These are phyloP conservation scores for Pyricularia grisea DNA, from an alignment of 2,329 filamentous ascomycete genomes.

Conservation along the genomic window DNA sequence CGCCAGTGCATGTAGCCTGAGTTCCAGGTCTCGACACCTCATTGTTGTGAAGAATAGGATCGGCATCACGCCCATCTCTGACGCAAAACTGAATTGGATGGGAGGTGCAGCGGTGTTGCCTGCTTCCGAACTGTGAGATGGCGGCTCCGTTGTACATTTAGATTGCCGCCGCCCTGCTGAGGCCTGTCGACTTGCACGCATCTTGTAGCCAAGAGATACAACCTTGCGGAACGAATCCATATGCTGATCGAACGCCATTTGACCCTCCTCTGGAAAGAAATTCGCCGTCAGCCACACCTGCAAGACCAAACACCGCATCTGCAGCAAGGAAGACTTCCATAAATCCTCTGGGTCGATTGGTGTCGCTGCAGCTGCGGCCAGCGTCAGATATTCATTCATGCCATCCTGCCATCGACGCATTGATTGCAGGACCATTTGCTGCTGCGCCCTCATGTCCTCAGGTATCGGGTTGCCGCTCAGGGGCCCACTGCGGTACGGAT, in stretches of 20 bases:
- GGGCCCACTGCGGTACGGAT: not conserved
- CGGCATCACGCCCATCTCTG: slow-evolving; percentile 31
- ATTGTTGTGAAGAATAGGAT: slow-evolving; percentile 29
- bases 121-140: not conserved
- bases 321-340: slow-evolving; percentile 18
- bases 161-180: not conserved
- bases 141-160: no score
- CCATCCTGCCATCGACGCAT: not conserved
- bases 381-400: not conserved
- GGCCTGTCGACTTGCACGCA: not conserved
- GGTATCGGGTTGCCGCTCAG: slow-evolving; percentile 3
- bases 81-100: slow-evolving; percentile 22
- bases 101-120: not conserved
- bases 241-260: slow-evolving; percentile 25
- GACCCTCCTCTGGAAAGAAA: slow-evolving; percentile 17
- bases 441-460: slow-evolving; percentile 4
- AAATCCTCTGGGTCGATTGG: not conserved
- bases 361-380: not conserved
- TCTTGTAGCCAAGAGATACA: slow-evolving; percentile 19
- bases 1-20: slow-evolving; percentile 26
- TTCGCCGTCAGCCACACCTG: slow-evolving; percentile 22
- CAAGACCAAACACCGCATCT: slow-evolving; percentile 25
- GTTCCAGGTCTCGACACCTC: slow-evolving; percentile 30
- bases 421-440: not conserved
- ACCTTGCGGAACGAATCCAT: slow-evolving; percentile 25